Evolutionary conservation across 441 rosid genomes (phyloP).

Genomic region (Gossypium laxum): DNA sequence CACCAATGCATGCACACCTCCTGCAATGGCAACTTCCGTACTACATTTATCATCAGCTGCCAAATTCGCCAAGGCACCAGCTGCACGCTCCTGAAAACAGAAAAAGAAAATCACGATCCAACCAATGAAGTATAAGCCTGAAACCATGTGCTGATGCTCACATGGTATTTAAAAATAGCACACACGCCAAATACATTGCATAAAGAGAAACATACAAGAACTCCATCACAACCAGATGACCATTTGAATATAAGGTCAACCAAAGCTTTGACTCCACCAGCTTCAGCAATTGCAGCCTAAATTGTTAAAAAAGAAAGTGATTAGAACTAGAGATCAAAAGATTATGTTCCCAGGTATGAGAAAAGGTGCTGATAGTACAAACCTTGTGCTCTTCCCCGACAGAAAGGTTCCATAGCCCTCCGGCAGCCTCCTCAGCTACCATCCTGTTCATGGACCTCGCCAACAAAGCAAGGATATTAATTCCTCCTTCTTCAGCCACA

Average conservation of each 20-base stretch:
- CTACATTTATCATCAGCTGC: slow-evolving; percentile 98
- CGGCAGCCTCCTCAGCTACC: slow-evolving; percentile 99
- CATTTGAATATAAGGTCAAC: slow-evolving; percentile 92
- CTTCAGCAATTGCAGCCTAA: slow-evolving; percentile 85
- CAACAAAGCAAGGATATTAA: slow-evolving; percentile 55
- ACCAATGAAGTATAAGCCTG: slow-evolving; percentile 1
- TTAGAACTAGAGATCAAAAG: slow-evolving; percentile 12
- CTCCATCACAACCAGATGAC: slow-evolving; percentile 81
- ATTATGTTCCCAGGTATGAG: background rate
- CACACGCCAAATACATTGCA: background rate
- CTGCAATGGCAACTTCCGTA: slow-evolving; percentile 76
- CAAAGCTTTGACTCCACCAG: slow-evolving; percentile 87
- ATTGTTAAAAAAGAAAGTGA: slow-evolving; percentile 1
- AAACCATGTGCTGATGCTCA: background rate
- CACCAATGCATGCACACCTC: slow-evolving; percentile 90
- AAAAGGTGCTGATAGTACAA: slow-evolving; percentile 5
- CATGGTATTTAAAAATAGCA: background rate
- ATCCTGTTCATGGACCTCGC: slow-evolving; percentile 86
- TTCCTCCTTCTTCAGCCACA: slow-evolving; percentile 93
- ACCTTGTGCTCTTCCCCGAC: slow-evolving; percentile 99
- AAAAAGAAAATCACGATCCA: slow-evolving; percentile 14
- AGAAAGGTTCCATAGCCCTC: slow-evolving; percentile 97
- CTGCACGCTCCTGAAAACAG: slow-evolving; percentile 84
- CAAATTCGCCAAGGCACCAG: slow-evolving; percentile 94
- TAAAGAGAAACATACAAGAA: slow-evolving; percentile 48